Evolutionary conservation across 1,284 basidiomycete genomes (phyloP), one percentile per base, ranked within the genome.

Genomic region (Stygiomarasmius scandens): DNA sequence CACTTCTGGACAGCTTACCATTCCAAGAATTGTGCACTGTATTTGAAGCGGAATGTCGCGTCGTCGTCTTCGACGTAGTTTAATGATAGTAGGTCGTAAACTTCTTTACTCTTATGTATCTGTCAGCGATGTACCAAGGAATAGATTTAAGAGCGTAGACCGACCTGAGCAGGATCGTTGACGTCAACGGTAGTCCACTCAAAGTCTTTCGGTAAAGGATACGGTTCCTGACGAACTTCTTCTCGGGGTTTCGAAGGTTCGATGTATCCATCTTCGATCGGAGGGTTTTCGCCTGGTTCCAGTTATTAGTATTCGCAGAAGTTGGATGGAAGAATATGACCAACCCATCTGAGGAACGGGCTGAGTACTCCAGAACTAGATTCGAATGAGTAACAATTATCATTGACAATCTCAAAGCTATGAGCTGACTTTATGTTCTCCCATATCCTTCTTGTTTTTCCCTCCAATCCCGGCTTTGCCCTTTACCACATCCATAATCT

Each of bases 31-130:
- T 98, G 95, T 4, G 95, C 88, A 45, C 89, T 92, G 70, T 99
- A 99, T 68, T 94, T 89, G 81, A 99, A 98, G 25, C 97, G 87
- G 81, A 99, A 97, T 27, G 92, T 86, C 5, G 96, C 95, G 56
- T 96, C 92, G 65, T 95, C 91, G 70, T 99, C 97, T 74, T 99
- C 97, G 49, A 99, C 96, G 66, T 99, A 99, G 74, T 99, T 93
- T 11, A 89, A 80, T 1, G 93, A 96, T 20, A 99, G 80, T 8
- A 99, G 81, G 61, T 95, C 90, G 68, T 98, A 95, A 10, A 98
- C 87, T 71, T 99, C 97, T 68, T 92, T 89, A 62, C 89, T 84
- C 93, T 98, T 6, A 9, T 19, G 8, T 19, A 8, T 12, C 16
- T 6, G 4, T 41, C n/a, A 41, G 16, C 16, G n/a, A 63, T 20